Base-by-base conservation (phyloP, 75 land plant species). In the Selaginella tamariscina region DNA sequence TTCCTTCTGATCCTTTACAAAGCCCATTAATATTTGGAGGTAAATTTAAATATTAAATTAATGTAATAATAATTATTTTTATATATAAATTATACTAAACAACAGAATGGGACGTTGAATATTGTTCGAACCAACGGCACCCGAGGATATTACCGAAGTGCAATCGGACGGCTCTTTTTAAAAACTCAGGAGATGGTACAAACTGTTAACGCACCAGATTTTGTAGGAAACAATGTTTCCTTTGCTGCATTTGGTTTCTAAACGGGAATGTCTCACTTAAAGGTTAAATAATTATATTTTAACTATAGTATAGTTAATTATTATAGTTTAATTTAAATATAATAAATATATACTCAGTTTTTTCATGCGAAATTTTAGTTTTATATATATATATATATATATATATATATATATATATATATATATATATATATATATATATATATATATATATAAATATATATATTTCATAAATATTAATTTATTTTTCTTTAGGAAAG, bases 11-110 rank as follows among this genome's bases (percentile, higher is more conserved):
- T 63, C 98, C 98, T 1, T 89, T 93, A 2, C 75, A 83, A 65
- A 82, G 86, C 67, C 98, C 98, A n/a, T 79, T 89, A 30, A 83
- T 89, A 23, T 89, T 93, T 73, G 98, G 98, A 82, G 97, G 94
- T 92, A 66, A 69, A 5, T 5, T 5, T 39, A 5, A 24, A 31
- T 22, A 71, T 63, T 1, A 27, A 1, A 1, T 22, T 15, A 22
- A 32, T 21, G 2, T 9, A 21, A 11, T 24, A 22, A 18, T 24
- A 21, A n/a, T 67, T 15, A 20, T 33, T 66, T 23, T n/a, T 27
- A 29, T 27, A 31, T 32, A 56, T 27, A 24, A 13, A 31, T 23
- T 65, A 2, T 65, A 8, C 20, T 13, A 20, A 60, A 60, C 18
- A 2, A 18, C 54, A 93, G 94, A 86, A 8, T 94, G 96, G 96